Base-by-base conservation (phyloP, 306 rosid genomes). In the Acacia melanoxylon region DNA sequence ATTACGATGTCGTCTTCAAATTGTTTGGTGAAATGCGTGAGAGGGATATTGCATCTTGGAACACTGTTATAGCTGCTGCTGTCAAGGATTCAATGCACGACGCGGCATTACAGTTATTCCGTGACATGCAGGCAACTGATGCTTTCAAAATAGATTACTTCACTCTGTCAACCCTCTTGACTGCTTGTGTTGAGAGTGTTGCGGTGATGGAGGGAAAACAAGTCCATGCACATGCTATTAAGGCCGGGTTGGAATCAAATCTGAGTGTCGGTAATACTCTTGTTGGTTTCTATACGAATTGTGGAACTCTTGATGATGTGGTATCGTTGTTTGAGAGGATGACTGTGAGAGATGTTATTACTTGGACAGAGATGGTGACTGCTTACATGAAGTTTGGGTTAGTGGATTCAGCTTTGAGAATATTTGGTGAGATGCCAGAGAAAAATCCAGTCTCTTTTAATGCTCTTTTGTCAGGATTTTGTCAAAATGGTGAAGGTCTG, bases 241-340 rank as follows among this genome's bases (percentile, higher is more conserved):
- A 93, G 78, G 80, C 80, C 35, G 98, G 95, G 16, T 79, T 91
- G 81, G 94, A 89, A 41, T 31, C 72, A n/a, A 66, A 89, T 78
- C 82, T 91, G 90, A 89, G 92, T 37, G 97, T 95, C 65, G 86
- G 87, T 54, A 95, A 91, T 90, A 81, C 92, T 0, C 98, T 95
- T 71, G 84, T 93, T 83, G 88, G 89, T 54, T 91, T 93, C 76
- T 91, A 91, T 75, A 83, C 80, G 0, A 81, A 67, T 48, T 89
- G 84, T 78, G 94, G 97, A 67, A 76, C 54, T 65, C 66, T 87
- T 58, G 81, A 85, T 19, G 83, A 85, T 8, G 94, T 90, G 82
- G 79, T 13, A 51, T 82, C 82, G 49, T 75, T 93, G 87, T 95
- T 88, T 49, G 86, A 82, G 84, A 75, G 83, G 85, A 95, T 90